A percentile compares a stretch with the other conserved stretches of the same genome.
Conservation (phyloP, 306 rosid genomes). For the Carpinus viminea region DNA sequence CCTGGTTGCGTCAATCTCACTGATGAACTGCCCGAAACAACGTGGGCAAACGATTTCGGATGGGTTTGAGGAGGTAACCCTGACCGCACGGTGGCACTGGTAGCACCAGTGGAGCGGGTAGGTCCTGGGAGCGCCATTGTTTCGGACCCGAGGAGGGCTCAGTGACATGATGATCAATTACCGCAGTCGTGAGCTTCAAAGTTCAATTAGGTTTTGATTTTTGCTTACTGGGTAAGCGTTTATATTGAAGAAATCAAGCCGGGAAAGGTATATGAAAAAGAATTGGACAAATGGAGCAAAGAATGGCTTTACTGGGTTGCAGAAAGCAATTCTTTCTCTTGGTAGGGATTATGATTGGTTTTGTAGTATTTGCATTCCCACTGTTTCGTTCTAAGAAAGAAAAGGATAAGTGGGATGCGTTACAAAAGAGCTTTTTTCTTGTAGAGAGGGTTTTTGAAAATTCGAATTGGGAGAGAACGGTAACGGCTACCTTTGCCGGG, state of each 20-base stretch:
- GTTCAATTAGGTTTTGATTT: not conserved
- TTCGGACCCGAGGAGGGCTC: slow-evolving; percentile 33
- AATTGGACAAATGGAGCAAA: slow-evolving; percentile 11
- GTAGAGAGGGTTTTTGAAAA: not conserved
- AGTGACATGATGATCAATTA: slow-evolving; percentile 42
- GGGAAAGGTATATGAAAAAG: not conserved
- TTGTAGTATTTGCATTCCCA: too few relatives aligned
- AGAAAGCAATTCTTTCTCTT: slow-evolving; percentile 39
- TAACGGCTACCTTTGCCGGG: slow-evolving; percentile 24
- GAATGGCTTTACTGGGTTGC: slow-evolving; percentile 54
- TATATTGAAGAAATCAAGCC: not conserved
- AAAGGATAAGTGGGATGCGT: slow-evolving; percentile 47
- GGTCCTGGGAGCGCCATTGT: slow-evolving; percentile 20
- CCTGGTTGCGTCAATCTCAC: slow-evolving; percentile 45
- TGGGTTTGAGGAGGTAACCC: slow-evolving; percentile 37
- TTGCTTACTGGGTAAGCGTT: not conserved
- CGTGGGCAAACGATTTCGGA: slow-evolving; percentile 62
- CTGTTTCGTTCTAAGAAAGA: slow-evolving; percentile 27
- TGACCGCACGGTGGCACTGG: slow-evolving; percentile 59
- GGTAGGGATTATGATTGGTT: not conserved
- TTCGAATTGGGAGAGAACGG: slow-evolving; percentile 24
- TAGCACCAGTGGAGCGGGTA: slow-evolving; percentile 74
- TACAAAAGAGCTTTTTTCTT: not conserved
- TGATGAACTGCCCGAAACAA: slow-evolving; percentile 67
- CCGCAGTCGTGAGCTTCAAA: not conserved